A percentile compares a stretch with the other conserved stretches of the same genome.
phyloP scores from a whole-genome alignment of 108 stramenopile species.

The Mayamaea pseudoterrestris region DNA sequence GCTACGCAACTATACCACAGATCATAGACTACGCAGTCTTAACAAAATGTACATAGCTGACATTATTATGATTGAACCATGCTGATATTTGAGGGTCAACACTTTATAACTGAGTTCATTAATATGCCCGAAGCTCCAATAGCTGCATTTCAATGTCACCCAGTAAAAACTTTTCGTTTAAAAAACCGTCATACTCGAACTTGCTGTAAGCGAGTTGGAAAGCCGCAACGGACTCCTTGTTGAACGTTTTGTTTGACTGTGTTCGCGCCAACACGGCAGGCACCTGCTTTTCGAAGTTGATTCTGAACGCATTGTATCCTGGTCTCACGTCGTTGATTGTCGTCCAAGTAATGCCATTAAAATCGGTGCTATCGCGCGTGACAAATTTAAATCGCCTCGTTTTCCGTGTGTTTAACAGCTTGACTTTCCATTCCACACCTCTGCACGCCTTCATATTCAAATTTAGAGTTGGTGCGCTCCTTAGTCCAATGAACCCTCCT shows the following conservation, averaged over 20 bases:
- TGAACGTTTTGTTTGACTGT: constrained; percentile 18
- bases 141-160: constrained; percentile 48
- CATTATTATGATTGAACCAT: too few species aligned
- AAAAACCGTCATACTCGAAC: constrained; percentile 63
- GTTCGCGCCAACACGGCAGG: constrained; percentile 66
- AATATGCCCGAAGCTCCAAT: constrained; percentile 40
- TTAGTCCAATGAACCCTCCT: constrained; percentile 76
- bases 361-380: constrained; percentile 58
- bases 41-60: too few species aligned
- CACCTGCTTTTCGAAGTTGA: constrained; percentile 49
- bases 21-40: too few species aligned
- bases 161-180: constrained; percentile 41
- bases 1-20: too few species aligned
- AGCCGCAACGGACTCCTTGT: constrained; percentile 30
- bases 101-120: too few species aligned
- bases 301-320: constrained; percentile 12
- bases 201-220: constrained; percentile 72
- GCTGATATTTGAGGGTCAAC: too few species aligned
- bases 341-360: constrained; percentile 79
- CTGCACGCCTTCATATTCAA: constrained; percentile 51
- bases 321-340: constrained; percentile 31
- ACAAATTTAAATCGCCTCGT: constrained; percentile 48
- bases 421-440: constrained; percentile 35
- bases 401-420: constrained; percentile 8
- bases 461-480: constrained; percentile 40